Base-by-base conservation (phyloP, 768 basidiomycete genomes). In the Lentinus brumalis region DNA sequence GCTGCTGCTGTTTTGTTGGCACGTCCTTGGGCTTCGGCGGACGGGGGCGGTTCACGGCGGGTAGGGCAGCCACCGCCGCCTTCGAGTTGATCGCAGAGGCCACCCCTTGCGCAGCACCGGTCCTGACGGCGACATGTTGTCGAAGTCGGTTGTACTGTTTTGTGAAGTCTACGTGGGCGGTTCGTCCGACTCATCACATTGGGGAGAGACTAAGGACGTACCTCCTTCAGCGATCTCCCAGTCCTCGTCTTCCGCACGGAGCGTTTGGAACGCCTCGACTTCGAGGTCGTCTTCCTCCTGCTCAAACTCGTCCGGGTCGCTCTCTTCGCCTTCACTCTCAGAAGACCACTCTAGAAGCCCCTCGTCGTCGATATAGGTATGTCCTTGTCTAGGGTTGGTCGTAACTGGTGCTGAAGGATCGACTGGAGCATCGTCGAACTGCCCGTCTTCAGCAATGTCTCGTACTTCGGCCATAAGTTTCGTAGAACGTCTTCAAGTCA, bases 101-200 rank as follows among this genome's bases (percentile, higher is more conserved):
- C 6, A 79, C 71, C 12, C 87, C 86, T 56, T 85, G 83, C 0
- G 85, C 89, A 57, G 80, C 85, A 2, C 92, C 91, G 16, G 85
- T 84, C 40, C 87, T 87, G 5, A 94, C 89, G 21, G 91, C 91
- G 58, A 92, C 88, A 72, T 98, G 93, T 72, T 98, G 96, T 52
- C 91, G 80, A 32, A 98, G 80, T 26, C 97, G 89, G 76, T 98
- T 98, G 76, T 92, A 99, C 69, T 98, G 95, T 75, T 98, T 98
- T 38, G 97, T 98, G 69, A 99, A 98, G 77, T 99, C 97, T 97
- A 72, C 52, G 62, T 59, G 56, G 61, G 66, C 61, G 5, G 53
- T 51, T 47, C 65, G 57, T 51, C 14, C 50, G 32, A 42, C 15
- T 42, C 18, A 26, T 21, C 21, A 61, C 44, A 57, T 56, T 15